A percentile compares a stretch with the other conserved stretches of the same genome.
phyloP scores from a whole-genome alignment of 805 yeast species.

The Starmerella bombi region DNA sequence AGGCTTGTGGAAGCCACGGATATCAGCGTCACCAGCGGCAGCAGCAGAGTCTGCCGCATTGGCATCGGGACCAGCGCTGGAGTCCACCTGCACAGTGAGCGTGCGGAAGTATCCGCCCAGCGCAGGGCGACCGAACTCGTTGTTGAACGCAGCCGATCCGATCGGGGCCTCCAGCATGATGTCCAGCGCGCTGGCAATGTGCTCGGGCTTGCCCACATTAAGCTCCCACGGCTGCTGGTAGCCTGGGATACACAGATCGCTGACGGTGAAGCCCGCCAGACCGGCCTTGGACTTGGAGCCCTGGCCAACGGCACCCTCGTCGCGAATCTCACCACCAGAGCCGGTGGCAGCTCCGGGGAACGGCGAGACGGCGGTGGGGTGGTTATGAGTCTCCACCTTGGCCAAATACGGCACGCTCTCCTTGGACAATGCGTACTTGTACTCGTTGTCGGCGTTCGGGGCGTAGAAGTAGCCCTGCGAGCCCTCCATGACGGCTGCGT shows the following conservation, averaged over 20 bases:
- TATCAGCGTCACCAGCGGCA: constrained; percentile 32
- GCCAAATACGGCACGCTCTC: constrained; percentile 81
- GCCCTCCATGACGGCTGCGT: constrained; percentile 91
- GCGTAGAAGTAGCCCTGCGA: constrained; percentile 52
- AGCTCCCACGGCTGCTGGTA: constrained; percentile 91
- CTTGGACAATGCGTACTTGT: constrained; percentile 53
- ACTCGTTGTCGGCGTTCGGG: constrained; percentile 56
- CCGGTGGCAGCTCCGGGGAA: constrained; percentile 99
- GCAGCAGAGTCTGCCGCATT: neutral
- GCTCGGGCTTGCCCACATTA: constrained; percentile 77
- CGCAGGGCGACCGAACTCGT: constrained; percentile 97
- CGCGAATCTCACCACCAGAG: constrained; percentile 99
- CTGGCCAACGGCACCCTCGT: constrained; percentile 98
- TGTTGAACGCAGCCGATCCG: constrained; percentile 96
- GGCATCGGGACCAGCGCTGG: constrained; percentile 11
- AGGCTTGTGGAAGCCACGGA: constrained; percentile 96
- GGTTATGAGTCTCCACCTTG: constrained; percentile 97
- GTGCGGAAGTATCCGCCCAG: constrained; percentile 95
- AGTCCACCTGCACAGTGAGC: constrained; percentile 61
- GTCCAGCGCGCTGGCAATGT: constrained; percentile 83
- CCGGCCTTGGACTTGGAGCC: constrained; percentile 98
- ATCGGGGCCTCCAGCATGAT: constrained; percentile 96
- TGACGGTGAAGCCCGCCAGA: constrained; percentile 79
- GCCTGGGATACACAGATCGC: constrained; percentile 78
- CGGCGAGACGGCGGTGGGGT: constrained; percentile 98